A percentile compares a stretch with the other conserved stretches of the same genome.
Evolutionary conservation across 129 eudicot genomes (phyloP).

Genomic region (Flaveria trinervia): DNA sequence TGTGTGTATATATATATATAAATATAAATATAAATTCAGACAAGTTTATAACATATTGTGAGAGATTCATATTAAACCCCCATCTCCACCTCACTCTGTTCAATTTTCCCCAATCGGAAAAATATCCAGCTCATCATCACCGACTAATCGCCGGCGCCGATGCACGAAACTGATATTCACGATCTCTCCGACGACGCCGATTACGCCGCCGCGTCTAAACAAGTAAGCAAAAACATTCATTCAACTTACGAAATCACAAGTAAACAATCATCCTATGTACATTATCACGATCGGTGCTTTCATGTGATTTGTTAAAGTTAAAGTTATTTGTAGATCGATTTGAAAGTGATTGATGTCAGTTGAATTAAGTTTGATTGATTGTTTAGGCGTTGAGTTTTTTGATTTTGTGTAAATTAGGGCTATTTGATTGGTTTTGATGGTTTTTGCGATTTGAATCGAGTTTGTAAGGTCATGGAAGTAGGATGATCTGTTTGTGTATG

Average conservation of each 20-base stretch:
- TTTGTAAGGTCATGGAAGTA: constrained; percentile 7
- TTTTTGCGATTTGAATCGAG: constrained; percentile 13
- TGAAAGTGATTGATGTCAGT: background rate
- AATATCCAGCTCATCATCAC: constrained; percentile 34
- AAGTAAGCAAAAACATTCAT: constrained; percentile 41
- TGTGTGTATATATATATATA: too few species aligned
- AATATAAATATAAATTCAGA: too few species aligned
- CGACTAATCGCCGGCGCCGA: constrained; percentile 43
- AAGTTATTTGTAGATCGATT: constrained; percentile 12
- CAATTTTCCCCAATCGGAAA: constrained; percentile 24
- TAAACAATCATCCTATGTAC: background rate
- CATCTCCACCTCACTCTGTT: constrained; percentile 21
- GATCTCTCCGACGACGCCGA: constrained; percentile 95
- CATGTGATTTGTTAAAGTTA: background rate
- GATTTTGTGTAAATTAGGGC: constrained; percentile 49
- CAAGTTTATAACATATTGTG: background rate
- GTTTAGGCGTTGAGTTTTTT: constrained; percentile 15
- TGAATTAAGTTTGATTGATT: constrained; percentile 1
- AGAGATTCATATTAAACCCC: constrained; percentile 13
- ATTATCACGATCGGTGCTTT: background rate
- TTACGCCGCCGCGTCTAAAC: constrained; percentile 84
- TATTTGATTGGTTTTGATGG: constrained; percentile 15
- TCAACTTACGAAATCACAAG: background rate
- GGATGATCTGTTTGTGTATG: constrained; percentile 17
- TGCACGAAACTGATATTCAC: constrained; percentile 71